These are phyloP conservation scores for Tetragonia tetragonoides DNA, from an alignment of 148 eudicot species.

Conservation along the genomic window DNA sequence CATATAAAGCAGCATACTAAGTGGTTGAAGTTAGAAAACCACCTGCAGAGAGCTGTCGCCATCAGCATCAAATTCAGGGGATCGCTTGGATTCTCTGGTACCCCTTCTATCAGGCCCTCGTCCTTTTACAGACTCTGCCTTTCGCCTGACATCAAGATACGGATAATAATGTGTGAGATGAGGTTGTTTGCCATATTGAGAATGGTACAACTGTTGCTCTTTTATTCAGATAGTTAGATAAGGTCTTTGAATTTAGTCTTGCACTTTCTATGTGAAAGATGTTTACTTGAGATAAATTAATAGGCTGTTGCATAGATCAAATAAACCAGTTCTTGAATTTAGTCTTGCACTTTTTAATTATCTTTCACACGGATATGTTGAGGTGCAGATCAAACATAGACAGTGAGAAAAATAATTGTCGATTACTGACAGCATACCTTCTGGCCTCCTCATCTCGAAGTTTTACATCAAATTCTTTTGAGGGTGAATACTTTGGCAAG, in stretches of 20 bases:
- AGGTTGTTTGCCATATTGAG: neutral
- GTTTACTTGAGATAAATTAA: neutral
- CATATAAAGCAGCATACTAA: neutral
- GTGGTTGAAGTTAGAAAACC: neutral
- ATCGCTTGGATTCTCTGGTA: slow-evolving; percentile 41
- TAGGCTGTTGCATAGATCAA: neutral
- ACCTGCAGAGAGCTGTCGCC: slow-evolving; percentile 38
- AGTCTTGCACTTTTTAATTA: too few relatives aligned
- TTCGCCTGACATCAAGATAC: slow-evolving; percentile 39
- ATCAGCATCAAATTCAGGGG: slow-evolving; percentile 37
- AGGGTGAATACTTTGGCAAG: slow-evolving; percentile 76
- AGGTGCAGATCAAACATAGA: neutral
- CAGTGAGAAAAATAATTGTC: neutral
- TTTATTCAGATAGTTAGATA: neutral
- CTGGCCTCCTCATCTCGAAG: slow-evolving; percentile 70
- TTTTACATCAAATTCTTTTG: slow-evolving; percentile 76
- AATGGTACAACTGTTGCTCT: neutral
- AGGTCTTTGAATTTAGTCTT: neutral
- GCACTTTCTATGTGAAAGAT: neutral
- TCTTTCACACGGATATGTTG: neutral
- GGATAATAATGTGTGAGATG: neutral
- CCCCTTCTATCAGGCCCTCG: slow-evolving; percentile 49
- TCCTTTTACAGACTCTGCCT: slow-evolving; percentile 61
- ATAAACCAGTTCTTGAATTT: too few relatives aligned
- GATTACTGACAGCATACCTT: slow-evolving; percentile 42